Evolutionary conservation across 495 filamentous ascomycete species (phyloP), one percentile per base, ranked within the genome.

Genomic region (Immersiella caudata): DNA sequence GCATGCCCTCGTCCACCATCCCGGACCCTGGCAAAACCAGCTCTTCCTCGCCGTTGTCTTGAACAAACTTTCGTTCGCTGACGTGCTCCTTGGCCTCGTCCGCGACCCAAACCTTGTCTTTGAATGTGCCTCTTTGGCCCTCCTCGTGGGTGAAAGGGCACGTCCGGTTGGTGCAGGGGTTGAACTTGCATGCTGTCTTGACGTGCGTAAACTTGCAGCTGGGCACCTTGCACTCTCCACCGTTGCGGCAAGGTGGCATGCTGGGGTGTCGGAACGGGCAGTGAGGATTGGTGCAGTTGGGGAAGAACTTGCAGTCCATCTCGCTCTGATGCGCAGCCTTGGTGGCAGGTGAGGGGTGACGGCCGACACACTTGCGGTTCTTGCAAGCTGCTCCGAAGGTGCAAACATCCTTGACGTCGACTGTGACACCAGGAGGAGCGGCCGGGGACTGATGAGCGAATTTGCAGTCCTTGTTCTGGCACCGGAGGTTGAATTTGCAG

Each of bases 371-470:
- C 78, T 99, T 99, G 49, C 85, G 83, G 80, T 97, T 99, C 77
- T 93, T 95, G 86, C 95, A 99, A 21, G 92, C 92, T 5, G 87
- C 92, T 16, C 93, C 95, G 75, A 88, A 97, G 46, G 88, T 82
- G 80, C 95, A 99, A 33, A 83, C 80, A 73, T 97, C 94, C 40
- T 83, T 83, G 62, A 93, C 80, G 76, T 97, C 96, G 60, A 97
- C 79, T 2, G 88, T 83, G 16, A 74, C 76, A 24, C 90, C 91
- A n/a, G 89, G 90, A 18, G 92, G 91, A 46, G 94, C 93, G 22
- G 91, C 94, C 26, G 95, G 92, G 16, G 94, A 97, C 76, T 97
- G 95, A 73, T 99, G 95, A 26, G 92, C 95, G 75, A 92, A 98
- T 54, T 87, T 89, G 77, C 95, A 99, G 65, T 97, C 93, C 68